A percentile compares a stretch with the other conserved stretches of the same genome.
These are phyloP conservation scores for Trypanosoma boissoni DNA, from an alignment of 208 protist genomes.

Conservation along the genomic window DNA sequence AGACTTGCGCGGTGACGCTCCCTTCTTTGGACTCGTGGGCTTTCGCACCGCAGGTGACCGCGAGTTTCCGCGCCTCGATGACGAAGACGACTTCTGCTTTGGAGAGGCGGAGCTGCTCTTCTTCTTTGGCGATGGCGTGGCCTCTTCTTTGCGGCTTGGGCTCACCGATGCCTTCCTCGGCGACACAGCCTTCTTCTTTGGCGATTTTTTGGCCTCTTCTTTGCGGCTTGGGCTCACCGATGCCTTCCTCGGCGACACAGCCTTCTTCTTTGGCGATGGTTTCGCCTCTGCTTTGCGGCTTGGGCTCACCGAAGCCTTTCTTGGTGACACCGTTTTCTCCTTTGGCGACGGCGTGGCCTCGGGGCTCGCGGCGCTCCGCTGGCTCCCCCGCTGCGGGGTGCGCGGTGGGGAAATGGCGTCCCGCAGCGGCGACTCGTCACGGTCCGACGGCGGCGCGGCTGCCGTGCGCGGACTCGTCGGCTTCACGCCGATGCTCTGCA, in stretches of 20 bases:
- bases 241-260: no score
- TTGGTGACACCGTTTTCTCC: not conserved
- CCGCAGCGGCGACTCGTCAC: conserved; percentile 1
- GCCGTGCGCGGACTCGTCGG: conserved; percentile 6
- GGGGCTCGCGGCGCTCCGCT: no score
- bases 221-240: no score
- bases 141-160: no score
- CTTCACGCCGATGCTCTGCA: conserved; percentile 12
- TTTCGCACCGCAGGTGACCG: conserved; percentile 5
- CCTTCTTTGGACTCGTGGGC: conserved; percentile 12
- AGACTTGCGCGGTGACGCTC: conserved; percentile 1
- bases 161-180: conserved; percentile 11
- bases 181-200: conserved; percentile 11
- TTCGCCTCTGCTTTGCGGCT: no score
- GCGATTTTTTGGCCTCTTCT: no score
- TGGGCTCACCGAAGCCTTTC: conserved; percentile 1
- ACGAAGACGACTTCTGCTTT: not conserved
- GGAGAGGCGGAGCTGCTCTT: conserved; percentile 3
- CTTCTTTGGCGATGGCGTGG: conserved; percentile 6
- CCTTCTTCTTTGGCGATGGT: no score
- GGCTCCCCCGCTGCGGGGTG: no score
- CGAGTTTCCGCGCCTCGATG: not conserved
- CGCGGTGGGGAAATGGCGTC: no score
- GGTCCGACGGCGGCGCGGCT: not conserved
- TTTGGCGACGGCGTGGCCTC: no score